Evolutionary conservation across 148 eudicot species (phyloP).

Genomic region (Persicaria tinctoria): DNA sequence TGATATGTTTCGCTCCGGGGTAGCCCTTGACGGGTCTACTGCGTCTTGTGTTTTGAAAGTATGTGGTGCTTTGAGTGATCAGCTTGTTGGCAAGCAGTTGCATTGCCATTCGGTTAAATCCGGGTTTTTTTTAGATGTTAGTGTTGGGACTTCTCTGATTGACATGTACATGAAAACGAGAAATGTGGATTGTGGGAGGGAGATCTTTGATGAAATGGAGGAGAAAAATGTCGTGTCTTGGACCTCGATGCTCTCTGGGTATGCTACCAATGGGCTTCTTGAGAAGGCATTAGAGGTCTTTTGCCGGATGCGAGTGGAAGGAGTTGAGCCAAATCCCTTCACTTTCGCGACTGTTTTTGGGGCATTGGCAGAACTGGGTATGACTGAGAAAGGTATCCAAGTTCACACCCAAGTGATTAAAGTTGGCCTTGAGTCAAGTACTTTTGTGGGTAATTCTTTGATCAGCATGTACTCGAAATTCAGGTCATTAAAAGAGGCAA

Average conservation of each 20-base stretch:
- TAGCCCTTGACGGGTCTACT: constrained; percentile 51
- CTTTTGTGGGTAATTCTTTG: constrained; percentile 70
- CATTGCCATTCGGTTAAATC: constrained; percentile 58
- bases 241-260: constrained; percentile 83
- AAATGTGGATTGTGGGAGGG: constrained; percentile 39
- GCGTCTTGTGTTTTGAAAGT: constrained; percentile 69
- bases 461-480: constrained; percentile 67
- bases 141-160: constrained; percentile 81
- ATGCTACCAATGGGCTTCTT: constrained; percentile 42
- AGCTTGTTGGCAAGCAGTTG: constrained; percentile 46
- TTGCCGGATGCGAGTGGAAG: constrained; percentile 43
- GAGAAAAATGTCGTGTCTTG: constrained; percentile 83
- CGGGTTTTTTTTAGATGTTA: constrained; percentile 61
- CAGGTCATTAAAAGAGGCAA: constrained; percentile 53
- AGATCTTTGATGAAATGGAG: constrained; percentile 54
- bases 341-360: constrained; percentile 70
- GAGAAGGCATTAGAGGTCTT: constrained; percentile 43
- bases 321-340: constrained; percentile 61
- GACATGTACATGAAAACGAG: constrained; percentile 77
- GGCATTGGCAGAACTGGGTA: constrained; percentile 50
- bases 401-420: constrained; percentile 62
- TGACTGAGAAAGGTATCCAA: constrained; percentile 47
- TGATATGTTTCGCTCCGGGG: constrained; percentile 35
- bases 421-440: constrained; percentile 44
- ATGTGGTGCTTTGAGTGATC: constrained; percentile 41